phyloP scores from a whole-genome alignment of 2,329 filamentous ascomycete genomes.

The Sporothrix curviconia region DNA sequence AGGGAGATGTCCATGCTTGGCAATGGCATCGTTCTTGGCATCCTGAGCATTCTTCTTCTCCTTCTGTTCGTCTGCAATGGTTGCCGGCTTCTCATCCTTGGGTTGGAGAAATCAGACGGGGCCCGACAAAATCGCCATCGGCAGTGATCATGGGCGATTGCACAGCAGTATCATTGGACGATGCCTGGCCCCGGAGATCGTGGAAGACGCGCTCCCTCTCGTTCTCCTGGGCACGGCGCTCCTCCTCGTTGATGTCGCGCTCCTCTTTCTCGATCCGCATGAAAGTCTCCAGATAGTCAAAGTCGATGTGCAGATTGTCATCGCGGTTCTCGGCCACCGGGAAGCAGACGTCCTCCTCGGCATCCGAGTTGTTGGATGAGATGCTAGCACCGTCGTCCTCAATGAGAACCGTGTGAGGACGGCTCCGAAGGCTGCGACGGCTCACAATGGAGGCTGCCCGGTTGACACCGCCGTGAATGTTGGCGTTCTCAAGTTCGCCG shows the following conservation, averaged over 20 bases:
- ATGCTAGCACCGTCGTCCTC: conserved; percentile 57
- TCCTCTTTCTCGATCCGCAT: conserved; percentile 56
- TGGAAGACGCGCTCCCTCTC: conserved; percentile 54
- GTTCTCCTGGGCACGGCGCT: conserved; percentile 44
- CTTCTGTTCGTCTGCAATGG: conserved; percentile 29
- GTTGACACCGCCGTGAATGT: conserved; percentile 42
- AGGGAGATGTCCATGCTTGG: conserved; percentile 30
- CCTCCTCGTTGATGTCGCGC: conserved; percentile 42
- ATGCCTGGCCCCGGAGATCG: conserved; percentile 47
- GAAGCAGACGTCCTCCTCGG: conserved; percentile 89
- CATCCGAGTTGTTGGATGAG: conserved; percentile 60
- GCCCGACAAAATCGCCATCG: conserved; percentile 53
- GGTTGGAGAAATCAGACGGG: conserved; percentile 37
- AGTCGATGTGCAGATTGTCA: conserved; percentile 81
- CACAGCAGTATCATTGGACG: conserved; percentile 22
- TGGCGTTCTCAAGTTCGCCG: conserved; percentile 41
- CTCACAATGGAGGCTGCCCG: conserved; percentile 64
- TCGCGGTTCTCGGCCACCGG: conserved; percentile 61
- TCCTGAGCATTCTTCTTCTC: conserved; percentile 23
- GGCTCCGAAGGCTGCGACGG: conserved; percentile 48
- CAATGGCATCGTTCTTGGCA: neutral
- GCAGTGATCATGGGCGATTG: conserved; percentile 39
- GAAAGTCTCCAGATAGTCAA: conserved; percentile 89
- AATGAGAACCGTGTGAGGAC: conserved; percentile 44
- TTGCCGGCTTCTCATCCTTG: conserved; percentile 21